Evolutionary conservation across 345 rosid species (phyloP).

Genomic region (Linum lewisii): DNA sequence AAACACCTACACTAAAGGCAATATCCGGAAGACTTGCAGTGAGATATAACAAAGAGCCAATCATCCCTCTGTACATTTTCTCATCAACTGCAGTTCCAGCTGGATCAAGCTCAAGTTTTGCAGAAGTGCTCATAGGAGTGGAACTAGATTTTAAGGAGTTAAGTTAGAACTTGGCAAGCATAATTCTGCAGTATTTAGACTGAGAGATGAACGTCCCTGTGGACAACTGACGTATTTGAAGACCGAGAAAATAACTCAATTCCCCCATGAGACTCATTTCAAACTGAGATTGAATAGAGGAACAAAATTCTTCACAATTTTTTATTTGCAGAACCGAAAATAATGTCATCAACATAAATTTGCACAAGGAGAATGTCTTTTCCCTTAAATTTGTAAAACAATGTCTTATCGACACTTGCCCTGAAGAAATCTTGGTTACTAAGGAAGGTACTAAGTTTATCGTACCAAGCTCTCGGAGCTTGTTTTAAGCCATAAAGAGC

Average conservation of each 20-base stretch:
- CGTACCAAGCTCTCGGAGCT: too few species aligned
- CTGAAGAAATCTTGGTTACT: background rate
- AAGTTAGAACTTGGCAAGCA: background rate
- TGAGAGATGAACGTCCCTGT: background rate
- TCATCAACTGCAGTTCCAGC: background rate
- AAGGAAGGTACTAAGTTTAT: too few species aligned
- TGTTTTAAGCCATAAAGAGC: too few species aligned
- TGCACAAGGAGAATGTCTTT: background rate
- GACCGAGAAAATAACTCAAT: background rate
- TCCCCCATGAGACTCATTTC: background rate
- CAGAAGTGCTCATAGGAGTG: background rate
- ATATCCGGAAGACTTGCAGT: background rate
- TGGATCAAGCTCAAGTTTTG: background rate
- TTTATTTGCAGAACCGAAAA: background rate
- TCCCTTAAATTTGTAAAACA: background rate
- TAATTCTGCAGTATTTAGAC: background rate
- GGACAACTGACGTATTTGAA: background rate
- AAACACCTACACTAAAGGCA: too few species aligned
- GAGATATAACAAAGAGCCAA: too few species aligned
- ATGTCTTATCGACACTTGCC: background rate
- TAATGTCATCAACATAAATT: too few species aligned
- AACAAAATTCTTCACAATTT: background rate
- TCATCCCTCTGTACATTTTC: background rate
- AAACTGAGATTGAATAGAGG: background rate
- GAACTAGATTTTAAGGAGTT: background rate